These are phyloP conservation scores for Ceratocystis alfenasii DNA, from an alignment of 2,329 filamentous ascomycete species.

Conservation along the genomic window DNA sequence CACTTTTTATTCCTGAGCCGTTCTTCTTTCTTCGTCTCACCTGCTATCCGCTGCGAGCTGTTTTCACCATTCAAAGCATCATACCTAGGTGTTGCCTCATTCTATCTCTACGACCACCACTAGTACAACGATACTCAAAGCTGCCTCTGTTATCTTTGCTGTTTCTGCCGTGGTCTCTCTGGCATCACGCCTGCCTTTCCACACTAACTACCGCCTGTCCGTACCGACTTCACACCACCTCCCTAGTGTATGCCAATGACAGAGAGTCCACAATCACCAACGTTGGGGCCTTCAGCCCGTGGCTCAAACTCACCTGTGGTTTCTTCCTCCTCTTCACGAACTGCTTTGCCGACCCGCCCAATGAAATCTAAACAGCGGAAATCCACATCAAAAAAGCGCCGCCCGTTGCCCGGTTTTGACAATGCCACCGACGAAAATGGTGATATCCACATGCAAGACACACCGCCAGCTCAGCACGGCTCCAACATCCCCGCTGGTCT, in stretches of 20 bases:
- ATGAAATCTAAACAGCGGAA: slow-evolving; percentile 14
- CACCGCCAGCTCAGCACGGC: neutral
- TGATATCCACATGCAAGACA: slow-evolving; percentile 16
- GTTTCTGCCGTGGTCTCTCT: neutral
- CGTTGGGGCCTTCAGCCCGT: neutral
- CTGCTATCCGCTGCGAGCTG: neutral
- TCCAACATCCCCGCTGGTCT: neutral
- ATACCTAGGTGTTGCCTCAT: too few species aligned
- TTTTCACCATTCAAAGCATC: too few species aligned
- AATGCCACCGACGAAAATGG: slow-evolving; percentile 13
- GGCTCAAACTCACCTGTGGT: slow-evolving; percentile 2
- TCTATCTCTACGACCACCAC: too few species aligned
- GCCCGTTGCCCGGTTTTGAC: slow-evolving; percentile 18
- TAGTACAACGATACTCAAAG: too few species aligned
- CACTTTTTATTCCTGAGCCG: neutral
- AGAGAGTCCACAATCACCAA: neutral
- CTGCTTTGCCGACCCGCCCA: slow-evolving; percentile 19
- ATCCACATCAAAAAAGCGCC: slow-evolving; percentile 7
- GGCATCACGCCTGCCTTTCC: too few species aligned
- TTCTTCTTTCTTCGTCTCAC: neutral
- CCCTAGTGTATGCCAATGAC: slow-evolving; percentile 8
- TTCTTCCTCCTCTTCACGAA: slow-evolving; percentile 12
- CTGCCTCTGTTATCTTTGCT: neutral
- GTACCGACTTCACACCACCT: neutral
- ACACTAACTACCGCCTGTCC: neutral